Percentiles rank a stretch among this genome's conserved stretches.
Evolutionary conservation across 1,284 basidiomycete species (phyloP).

Genomic region (Cutaneotrichosporon cutaneum): DNA sequence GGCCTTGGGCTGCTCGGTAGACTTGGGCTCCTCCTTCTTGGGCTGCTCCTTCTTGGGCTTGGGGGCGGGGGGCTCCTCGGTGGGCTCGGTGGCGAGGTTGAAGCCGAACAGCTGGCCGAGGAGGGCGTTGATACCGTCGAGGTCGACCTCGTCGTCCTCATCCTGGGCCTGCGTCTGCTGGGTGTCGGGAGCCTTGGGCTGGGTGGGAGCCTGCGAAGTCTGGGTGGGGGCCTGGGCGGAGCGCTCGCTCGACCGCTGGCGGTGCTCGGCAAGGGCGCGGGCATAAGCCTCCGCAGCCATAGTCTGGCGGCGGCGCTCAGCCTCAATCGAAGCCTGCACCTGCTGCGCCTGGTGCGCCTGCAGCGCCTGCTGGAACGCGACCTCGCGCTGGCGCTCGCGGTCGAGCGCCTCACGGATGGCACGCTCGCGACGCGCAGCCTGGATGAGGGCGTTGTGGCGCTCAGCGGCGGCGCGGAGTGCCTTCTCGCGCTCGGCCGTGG

Average conservation of each 20-base stretch:
- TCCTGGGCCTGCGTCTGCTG: slow-evolving; percentile 14
- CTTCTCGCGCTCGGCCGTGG: slow-evolving; percentile 18
- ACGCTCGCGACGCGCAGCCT: slow-evolving; percentile 22
- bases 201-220: background rate
- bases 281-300: slow-evolving; percentile 25
- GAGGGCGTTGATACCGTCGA: slow-evolving; percentile 37
- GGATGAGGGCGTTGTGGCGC: slow-evolving; percentile 16
- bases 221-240: background rate
- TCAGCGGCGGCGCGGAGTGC: slow-evolving; percentile 24
- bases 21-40: background rate
- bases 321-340: slow-evolving; percentile 16
- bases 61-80: slow-evolving; percentile 16
- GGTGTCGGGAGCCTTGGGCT: slow-evolving; percentile 6
- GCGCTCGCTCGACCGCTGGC: slow-evolving; percentile 4
- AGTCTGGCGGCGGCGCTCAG: slow-evolving; percentile 23
- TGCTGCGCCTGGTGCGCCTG: slow-evolving; percentile 17
- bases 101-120: slow-evolving; percentile 44
- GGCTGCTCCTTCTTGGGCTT: slow-evolving; percentile 5
- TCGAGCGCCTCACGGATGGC: slow-evolving; percentile 18
- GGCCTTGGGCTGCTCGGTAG: background rate
- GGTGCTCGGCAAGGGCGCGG: slow-evolving; percentile 12
- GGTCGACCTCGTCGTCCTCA: slow-evolving; percentile 16
- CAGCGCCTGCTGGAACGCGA: slow-evolving; percentile 15
- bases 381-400: slow-evolving; percentile 26
- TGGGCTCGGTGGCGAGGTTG: slow-evolving; percentile 26